Evolutionary conservation across 179 eudicot genomes (phyloP).

Genomic region (Pouteria campechiana): DNA sequence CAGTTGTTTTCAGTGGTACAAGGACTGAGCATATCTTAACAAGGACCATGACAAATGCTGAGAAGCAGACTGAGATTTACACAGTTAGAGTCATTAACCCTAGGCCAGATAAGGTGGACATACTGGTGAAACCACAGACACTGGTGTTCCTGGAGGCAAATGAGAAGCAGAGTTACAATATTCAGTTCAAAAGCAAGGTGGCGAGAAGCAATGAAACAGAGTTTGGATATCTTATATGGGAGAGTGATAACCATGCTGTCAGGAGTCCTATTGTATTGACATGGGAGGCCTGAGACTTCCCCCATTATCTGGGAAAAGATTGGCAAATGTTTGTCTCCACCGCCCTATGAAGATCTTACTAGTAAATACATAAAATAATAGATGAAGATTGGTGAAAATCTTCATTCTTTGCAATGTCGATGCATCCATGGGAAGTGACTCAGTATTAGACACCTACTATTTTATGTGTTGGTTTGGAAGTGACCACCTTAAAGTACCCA

Average conservation of each 20-base stretch:
- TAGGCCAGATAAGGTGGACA: constrained; percentile 37
- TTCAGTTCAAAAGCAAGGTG: constrained; percentile 43
- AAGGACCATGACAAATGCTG: constrained; percentile 71
- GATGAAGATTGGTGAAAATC: too few species aligned
- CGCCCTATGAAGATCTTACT: too few species aligned
- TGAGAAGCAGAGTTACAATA: constrained; percentile 63
- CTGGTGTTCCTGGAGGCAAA: constrained; percentile 55
- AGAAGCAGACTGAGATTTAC: constrained; percentile 36
- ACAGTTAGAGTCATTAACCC: constrained; percentile 34
- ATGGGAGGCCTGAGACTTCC: too few species aligned
- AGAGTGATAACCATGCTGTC: constrained; percentile 37
- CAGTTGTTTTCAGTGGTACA: constrained; percentile 45
- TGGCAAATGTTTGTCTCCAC: too few species aligned
- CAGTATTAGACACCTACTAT: too few species aligned
- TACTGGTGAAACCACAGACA: constrained; percentile 54
- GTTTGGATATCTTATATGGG: constrained; percentile 74
- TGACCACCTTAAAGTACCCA: too few species aligned
- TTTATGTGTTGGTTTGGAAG: too few species aligned
- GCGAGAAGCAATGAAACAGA: constrained; percentile 11
- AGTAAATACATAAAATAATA: too few species aligned
- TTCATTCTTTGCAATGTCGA: too few species aligned
- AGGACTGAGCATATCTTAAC: constrained; percentile 46
- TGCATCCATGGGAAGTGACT: too few species aligned
- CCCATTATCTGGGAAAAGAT: too few species aligned
- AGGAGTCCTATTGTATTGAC: constrained; percentile 68